Percentiles rank a stretch among this genome's conserved stretches.
These are phyloP conservation scores for Oryza nivara DNA, from an alignment of 176 grass and related monocot species.

Conservation along the genomic window DNA sequence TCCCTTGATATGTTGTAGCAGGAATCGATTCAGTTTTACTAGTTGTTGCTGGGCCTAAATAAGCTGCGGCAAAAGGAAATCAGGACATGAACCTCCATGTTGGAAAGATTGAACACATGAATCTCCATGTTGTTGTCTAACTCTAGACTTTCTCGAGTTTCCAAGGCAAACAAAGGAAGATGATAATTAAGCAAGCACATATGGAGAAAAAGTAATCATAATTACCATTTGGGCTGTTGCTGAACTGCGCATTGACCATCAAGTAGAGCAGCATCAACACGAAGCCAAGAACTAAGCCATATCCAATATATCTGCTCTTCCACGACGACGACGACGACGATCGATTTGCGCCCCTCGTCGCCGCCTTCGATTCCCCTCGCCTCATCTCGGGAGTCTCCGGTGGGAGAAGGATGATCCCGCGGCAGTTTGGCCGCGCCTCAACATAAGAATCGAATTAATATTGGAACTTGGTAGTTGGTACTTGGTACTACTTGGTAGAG, in stretches of 20 bases:
- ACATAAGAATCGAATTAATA: constrained; percentile 20
- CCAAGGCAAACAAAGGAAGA: background rate
- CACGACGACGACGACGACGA: constrained; percentile 8
- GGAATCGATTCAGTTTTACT: background rate
- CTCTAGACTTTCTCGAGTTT: background rate
- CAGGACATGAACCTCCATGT: background rate
- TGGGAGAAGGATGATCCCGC: background rate
- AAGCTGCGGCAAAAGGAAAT: background rate
- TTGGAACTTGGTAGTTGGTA: background rate
- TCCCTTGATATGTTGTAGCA: background rate
- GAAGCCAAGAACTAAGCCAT: constrained; percentile 44
- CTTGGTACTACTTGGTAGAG: background rate
- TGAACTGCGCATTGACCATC: constrained; percentile 37
- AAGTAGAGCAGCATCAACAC: constrained; percentile 49
- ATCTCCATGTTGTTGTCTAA: background rate
- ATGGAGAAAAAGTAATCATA: background rate
- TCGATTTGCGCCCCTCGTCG: constrained; percentile 21
- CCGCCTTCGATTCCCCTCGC: constrained; percentile 33
- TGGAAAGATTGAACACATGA: background rate
- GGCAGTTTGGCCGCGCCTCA: background rate
- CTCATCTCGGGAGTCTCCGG: constrained; percentile 37
- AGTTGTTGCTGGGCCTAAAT: constrained; percentile 1
- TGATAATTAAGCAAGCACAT: background rate
- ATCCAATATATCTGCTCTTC: constrained; percentile 46
- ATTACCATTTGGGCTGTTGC: constrained; percentile 50